Evolutionary conservation across 2,329 filamentous ascomycete species (phyloP).

Genomic region (Microsporum canis): DNA sequence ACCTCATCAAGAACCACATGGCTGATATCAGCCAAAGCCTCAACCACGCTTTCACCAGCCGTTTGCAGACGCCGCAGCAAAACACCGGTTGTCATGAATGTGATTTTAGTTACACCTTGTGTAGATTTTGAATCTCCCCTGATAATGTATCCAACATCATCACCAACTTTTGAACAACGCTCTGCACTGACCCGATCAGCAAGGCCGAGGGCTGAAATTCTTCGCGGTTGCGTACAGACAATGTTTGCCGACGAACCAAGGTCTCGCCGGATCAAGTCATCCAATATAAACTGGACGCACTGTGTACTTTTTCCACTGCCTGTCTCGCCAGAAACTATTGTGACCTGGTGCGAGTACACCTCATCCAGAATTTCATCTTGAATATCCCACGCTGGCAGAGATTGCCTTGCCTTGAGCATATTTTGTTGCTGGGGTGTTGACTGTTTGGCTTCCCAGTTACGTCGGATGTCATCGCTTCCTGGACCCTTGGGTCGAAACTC

Average conservation of each 20-base stretch:
- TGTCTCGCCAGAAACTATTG: slow-evolving; percentile 93
- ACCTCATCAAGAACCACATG: slow-evolving; percentile 96
- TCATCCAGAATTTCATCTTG: slow-evolving; percentile 64
- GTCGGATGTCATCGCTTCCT: slow-evolving; percentile 45
- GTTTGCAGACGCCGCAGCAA: slow-evolving; percentile 83
- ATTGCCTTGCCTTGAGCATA: slow-evolving; percentile 62
- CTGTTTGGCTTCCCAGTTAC: slow-evolving; percentile 60
- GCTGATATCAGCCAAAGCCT: slow-evolving; percentile 76
- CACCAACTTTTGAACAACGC: slow-evolving; percentile 66
- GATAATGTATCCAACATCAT: slow-evolving; percentile 85
- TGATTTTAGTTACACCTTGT: slow-evolving; percentile 66
- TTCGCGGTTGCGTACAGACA: slow-evolving; percentile 85
- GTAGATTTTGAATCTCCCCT: slow-evolving; percentile 75
- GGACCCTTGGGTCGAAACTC: slow-evolving; percentile 49
- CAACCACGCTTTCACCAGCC: slow-evolving; percentile 67
- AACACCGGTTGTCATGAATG: slow-evolving; percentile 92
- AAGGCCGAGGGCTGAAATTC: slow-evolving; percentile 86
- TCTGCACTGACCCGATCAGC: slow-evolving; percentile 93
- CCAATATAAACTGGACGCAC: slow-evolving; percentile 88
- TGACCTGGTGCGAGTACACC: slow-evolving; percentile 70
- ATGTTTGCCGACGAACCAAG: slow-evolving; percentile 75
- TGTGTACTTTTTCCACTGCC: slow-evolving; percentile 96
- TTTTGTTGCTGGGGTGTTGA: slow-evolving; percentile 53
- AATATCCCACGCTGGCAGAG: slow-evolving; percentile 78
- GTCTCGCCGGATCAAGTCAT: slow-evolving; percentile 69